A percentile compares a stretch with the other conserved stretches of the same genome.
phyloP scores from a whole-genome alignment of 2,329 filamentous ascomycete species.

The Alternaria sp. region DNA sequence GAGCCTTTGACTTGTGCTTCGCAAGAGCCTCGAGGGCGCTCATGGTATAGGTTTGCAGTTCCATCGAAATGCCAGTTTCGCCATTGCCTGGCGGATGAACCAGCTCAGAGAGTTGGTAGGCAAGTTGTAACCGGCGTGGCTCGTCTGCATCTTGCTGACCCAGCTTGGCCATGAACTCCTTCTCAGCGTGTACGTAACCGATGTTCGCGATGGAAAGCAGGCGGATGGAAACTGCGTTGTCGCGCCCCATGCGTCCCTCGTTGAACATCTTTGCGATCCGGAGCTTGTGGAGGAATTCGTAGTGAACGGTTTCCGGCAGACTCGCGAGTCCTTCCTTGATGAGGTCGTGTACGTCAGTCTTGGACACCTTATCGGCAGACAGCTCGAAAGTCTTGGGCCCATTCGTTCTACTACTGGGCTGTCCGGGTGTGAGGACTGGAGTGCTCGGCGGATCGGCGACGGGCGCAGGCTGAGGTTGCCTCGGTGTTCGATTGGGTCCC shows the following conservation, averaged over 20 bases:
- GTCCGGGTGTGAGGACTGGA: constrained; percentile 50
- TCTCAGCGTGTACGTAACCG: constrained; percentile 85
- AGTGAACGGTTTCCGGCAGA: constrained; percentile 76
- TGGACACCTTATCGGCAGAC: constrained; percentile 59
- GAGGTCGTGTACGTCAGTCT: constrained; percentile 54
- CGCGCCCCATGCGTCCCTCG: constrained; percentile 70
- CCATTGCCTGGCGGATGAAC: constrained; percentile 82
- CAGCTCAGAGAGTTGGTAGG: constrained; percentile 90
- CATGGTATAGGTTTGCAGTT: constrained; percentile 83
- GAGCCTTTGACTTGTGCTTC: constrained; percentile 75
- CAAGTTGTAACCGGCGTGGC: constrained; percentile 84
- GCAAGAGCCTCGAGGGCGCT: constrained; percentile 85
- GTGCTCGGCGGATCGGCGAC: constrained; percentile 63
- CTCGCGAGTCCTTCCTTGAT: constrained; percentile 59
- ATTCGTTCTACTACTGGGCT: constrained; percentile 34
- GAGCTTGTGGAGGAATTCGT: constrained; percentile 84
- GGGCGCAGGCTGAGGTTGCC: constrained; percentile 55
- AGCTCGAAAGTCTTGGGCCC: constrained; percentile 66
- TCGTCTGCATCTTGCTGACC: constrained; percentile 89
- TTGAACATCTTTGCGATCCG: constrained; percentile 83
- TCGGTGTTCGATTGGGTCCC: constrained; percentile 60
- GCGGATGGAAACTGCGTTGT: constrained; percentile 79
- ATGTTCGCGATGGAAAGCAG: constrained; percentile 89
- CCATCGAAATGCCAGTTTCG: constrained; percentile 71
- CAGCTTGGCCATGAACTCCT: constrained; percentile 83